phyloP scores from a whole-genome alignment of 441 rosid genomes.

The Euphorbia schlechtendalii region DNA sequence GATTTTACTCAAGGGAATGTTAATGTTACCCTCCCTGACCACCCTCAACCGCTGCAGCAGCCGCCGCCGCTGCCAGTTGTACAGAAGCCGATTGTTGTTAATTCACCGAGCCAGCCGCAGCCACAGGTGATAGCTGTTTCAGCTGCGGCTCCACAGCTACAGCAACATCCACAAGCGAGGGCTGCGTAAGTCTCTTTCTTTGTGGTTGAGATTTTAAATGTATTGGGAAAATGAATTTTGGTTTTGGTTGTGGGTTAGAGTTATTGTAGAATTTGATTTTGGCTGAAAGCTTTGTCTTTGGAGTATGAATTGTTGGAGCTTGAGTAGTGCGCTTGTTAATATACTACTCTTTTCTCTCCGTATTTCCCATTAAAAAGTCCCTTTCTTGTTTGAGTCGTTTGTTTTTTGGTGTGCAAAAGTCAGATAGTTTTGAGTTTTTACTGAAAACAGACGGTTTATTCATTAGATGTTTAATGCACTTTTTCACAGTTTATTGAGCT shows the following conservation, averaged over 20 bases:
- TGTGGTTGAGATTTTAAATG: constrained; percentile 4
- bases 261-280: neutral
- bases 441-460: neutral
- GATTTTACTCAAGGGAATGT: constrained; percentile 48
- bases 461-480: neutral
- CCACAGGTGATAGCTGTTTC: constrained; percentile 25
- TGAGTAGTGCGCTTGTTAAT: neutral
- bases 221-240: constrained; percentile 1
- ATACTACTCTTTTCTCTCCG: neutral
- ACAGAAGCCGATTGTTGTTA: constrained; percentile 16
- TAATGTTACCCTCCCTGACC: constrained; percentile 41
- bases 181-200: constrained; percentile 43
- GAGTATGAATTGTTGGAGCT: neutral
- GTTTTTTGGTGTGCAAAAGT: neutral
- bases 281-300: constrained; percentile 4
- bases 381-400: neutral
- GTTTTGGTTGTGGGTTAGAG: neutral
- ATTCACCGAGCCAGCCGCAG: constrained; percentile 17
- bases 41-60: constrained; percentile 37
- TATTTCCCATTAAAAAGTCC: neutral
- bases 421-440: neutral
- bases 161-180: constrained; percentile 33
- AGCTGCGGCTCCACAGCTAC: constrained; percentile 26
- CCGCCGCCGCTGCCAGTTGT: constrained; percentile 26
- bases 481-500: neutral